Evolutionary conservation across 2,329 filamentous ascomycete species (phyloP), one percentile per base, ranked within the genome.

Genomic region (Fonsecaea pedrosoi): DNA sequence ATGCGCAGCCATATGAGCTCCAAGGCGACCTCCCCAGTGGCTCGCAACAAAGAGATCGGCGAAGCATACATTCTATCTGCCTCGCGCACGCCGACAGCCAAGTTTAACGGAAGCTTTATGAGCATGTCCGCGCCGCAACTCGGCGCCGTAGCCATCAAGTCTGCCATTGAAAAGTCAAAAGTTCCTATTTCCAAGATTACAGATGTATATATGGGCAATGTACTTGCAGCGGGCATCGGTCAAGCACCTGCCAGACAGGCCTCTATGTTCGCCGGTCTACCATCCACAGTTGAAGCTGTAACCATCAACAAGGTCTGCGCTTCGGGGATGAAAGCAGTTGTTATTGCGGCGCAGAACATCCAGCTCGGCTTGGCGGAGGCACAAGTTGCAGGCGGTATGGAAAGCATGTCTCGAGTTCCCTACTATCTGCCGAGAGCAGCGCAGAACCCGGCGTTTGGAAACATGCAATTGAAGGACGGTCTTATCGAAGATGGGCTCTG

Each of bases 231-330:
- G 54, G 87, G 86, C 18, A 86, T 95, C 5, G 95, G 95, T 54
- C 95, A 99, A 81, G 88, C 95, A 0, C 95, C 95, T 1, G 94
- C 95, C 25, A 89, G 95, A 57, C 95, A 99, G 82, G 95, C 95
- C 10, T 83, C 88, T 71, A 90, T 98, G 67, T 94, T 96, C 75
- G 92, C 95, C 3, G 94, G 94, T 1, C 87, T 98, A 3, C 86
- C 92, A 9, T 83, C 88, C n/a, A 87, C 85, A 6, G 86, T 96
- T 64, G 95, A 99, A 81, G 91, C 94, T 40, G 89, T 90, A 59
- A 98, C 95, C 15, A 90, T 99, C 80, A 99, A 99, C 85, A 99
- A 99, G 82, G 95, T 99, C 67, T 99, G 95, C 82, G 91, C 95
- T 3, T 97, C 94, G 0, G 95, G 95, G 4, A 84, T 99, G 71